Percentiles rank a stretch among this genome's conserved stretches.
These are phyloP conservation scores for Pseudohalonectria lignicola DNA, from an alignment of 2,329 filamentous ascomycete genomes.

Conservation along the genomic window DNA sequence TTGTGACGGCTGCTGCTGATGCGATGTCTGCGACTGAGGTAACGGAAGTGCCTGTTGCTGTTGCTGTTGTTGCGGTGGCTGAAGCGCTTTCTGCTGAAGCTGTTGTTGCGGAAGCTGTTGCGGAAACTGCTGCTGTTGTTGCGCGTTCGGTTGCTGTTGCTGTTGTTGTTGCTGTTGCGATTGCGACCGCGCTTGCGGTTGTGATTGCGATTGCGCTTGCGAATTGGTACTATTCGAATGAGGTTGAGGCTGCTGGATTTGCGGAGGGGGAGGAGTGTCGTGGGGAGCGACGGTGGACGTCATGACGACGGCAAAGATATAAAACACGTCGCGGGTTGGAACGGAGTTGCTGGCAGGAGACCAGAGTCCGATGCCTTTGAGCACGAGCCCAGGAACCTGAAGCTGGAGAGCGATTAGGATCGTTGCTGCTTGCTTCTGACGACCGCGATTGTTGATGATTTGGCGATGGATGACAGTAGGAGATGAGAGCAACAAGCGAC, in stretches of 20 bases:
- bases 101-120: background rate
- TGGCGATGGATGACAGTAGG: background rate
- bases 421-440: background rate
- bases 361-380: background rate
- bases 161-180: background rate
- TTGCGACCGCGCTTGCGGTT: background rate
- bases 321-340: background rate
- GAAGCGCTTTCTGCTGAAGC: background rate
- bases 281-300: conserved; percentile 1
- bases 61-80: background rate
- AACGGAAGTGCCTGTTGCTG: background rate
- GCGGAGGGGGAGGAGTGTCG: background rate
- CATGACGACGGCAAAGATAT: conserved; percentile 3
- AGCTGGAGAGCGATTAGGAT: background rate
- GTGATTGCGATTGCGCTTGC: background rate
- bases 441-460: background rate
- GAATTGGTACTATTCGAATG: too few relatives aligned
- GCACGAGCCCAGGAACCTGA: background rate
- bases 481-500: background rate
- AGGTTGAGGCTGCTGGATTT: background rate
- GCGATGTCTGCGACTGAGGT: background rate
- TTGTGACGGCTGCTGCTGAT: background rate
- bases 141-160: background rate
- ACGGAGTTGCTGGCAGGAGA: background rate
- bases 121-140: background rate